phyloP scores from a whole-genome alignment of 257 asterid genomes.

The Solanum sejunctum region DNA sequence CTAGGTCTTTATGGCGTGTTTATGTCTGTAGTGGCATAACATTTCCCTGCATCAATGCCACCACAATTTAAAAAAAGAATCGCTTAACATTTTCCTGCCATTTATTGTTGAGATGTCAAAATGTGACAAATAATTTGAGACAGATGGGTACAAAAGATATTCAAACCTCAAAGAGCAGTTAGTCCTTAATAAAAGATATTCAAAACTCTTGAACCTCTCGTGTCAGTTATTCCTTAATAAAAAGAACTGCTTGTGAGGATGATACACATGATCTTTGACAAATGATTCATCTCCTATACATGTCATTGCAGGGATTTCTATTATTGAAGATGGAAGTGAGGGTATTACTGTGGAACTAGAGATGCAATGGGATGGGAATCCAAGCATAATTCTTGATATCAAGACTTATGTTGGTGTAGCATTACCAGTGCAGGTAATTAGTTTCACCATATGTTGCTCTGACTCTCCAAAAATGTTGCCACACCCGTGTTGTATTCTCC shows the following conservation, averaged over 20 bases:
- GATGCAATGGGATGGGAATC: constrained; percentile 96
- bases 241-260: background rate
- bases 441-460: background rate
- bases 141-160: background rate
- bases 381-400: constrained; percentile 68
- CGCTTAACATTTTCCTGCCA: background rate
- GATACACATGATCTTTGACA: background rate
- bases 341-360: constrained; percentile 83
- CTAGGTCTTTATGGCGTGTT: background rate
- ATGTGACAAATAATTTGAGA: background rate
- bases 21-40: background rate
- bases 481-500: background rate
- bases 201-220: background rate
- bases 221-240: background rate
- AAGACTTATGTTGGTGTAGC: constrained; percentile 84
- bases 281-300: background rate
- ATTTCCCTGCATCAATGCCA: background rate
- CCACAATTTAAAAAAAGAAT: background rate
- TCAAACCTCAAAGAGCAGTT: background rate
- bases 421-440: constrained; percentile 66
- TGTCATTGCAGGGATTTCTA: constrained; percentile 43
- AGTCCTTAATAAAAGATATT: background rate
- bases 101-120: background rate
- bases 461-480: background rate
- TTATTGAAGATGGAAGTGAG: constrained; percentile 43